Percentiles rank a stretch among this genome's conserved stretches.
Conservation (phyloP, 441 rosid species). For the Brassica balearica region DNA sequence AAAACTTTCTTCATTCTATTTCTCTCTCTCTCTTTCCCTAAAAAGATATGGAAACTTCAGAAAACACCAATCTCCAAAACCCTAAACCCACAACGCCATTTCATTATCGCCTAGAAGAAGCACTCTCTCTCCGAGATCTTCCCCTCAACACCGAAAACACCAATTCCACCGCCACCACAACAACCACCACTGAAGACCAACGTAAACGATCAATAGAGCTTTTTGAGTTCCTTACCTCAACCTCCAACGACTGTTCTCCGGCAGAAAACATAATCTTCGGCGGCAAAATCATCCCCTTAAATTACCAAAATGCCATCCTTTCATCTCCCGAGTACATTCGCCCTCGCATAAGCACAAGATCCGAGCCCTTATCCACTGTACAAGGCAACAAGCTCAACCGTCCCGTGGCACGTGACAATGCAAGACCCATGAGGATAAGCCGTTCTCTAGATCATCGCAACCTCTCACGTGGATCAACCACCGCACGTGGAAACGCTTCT, state of each 20-base stretch:
- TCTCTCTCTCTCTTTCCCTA: neutral
- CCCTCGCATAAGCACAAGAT: constrained; percentile 49
- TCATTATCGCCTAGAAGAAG: constrained; percentile 35
- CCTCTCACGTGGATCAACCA: constrained; percentile 45
- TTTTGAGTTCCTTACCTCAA: constrained; percentile 68
- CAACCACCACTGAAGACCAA: constrained; percentile 43
- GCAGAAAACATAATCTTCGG: constrained; percentile 80
- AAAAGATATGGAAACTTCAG: constrained; percentile 32
- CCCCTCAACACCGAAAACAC: constrained; percentile 31
- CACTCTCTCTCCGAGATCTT: constrained; percentile 66
- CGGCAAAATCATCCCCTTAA: constrained; percentile 76
- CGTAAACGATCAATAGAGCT: constrained; percentile 46
- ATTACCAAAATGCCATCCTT: constrained; percentile 37
- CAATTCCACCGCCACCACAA: constrained; percentile 34
- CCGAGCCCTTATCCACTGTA: constrained; percentile 63
- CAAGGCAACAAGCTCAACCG: constrained; percentile 41
- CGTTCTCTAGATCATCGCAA: constrained; percentile 64
- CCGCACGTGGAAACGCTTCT: constrained; percentile 15
- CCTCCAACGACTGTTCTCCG: constrained; percentile 60
- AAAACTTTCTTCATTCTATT: constrained; percentile 21
- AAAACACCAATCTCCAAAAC: constrained; percentile 32
- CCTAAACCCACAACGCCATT: constrained; percentile 30
- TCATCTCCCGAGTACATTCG: constrained; percentile 18
- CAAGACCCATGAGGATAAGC: constrained; percentile 56
- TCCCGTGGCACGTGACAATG: constrained; percentile 40